phyloP scores from a whole-genome alignment of 352 stramenopile species.

The Pythium periplocum region DNA sequence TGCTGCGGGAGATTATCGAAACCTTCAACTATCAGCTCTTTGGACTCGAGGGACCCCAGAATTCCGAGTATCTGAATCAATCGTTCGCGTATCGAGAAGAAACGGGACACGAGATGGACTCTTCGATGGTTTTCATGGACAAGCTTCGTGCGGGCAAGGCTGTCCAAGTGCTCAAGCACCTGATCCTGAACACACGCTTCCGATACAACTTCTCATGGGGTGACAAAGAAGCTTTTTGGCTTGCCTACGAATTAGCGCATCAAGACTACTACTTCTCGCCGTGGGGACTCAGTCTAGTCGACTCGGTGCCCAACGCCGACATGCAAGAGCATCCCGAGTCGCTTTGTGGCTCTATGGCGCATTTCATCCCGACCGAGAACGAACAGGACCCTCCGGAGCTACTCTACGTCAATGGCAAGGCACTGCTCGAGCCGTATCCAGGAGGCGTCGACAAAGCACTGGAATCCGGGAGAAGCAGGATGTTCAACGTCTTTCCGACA shows the following conservation, averaged over 20 bases:
- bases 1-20: no score
- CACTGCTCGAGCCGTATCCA: conserved; percentile 42
- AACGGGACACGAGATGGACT: conserved; percentile 69
- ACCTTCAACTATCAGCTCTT: no score
- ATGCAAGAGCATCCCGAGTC: conserved; percentile 50
- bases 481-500: conserved; percentile 29
- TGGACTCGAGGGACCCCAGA: no score
- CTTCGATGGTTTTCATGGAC: conserved; percentile 65
- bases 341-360: conserved; percentile 59
- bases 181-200: conserved; percentile 62
- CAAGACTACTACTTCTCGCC: conserved; percentile 57
- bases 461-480: conserved; percentile 13
- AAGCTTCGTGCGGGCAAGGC: conserved; percentile 40
- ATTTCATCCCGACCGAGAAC: conserved; percentile 36
- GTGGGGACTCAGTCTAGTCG: conserved; percentile 48
- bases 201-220: conserved; percentile 60
- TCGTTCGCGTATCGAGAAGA: conserved; percentile 37
- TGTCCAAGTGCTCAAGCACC: conserved; percentile 56
- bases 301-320: conserved; percentile 41
- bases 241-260: conserved; percentile 58
- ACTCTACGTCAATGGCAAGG: conserved; percentile 55
- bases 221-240: conserved; percentile 74
- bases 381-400: conserved; percentile 19
- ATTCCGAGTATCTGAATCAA: conserved; percentile 18
- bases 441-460: conserved; percentile 10